Percentiles rank a stretch among this genome's conserved stretches.
These are phyloP conservation scores for Metahyphopichia silvanorum DNA, from an alignment of 805 yeast species.

Conservation along the genomic window DNA sequence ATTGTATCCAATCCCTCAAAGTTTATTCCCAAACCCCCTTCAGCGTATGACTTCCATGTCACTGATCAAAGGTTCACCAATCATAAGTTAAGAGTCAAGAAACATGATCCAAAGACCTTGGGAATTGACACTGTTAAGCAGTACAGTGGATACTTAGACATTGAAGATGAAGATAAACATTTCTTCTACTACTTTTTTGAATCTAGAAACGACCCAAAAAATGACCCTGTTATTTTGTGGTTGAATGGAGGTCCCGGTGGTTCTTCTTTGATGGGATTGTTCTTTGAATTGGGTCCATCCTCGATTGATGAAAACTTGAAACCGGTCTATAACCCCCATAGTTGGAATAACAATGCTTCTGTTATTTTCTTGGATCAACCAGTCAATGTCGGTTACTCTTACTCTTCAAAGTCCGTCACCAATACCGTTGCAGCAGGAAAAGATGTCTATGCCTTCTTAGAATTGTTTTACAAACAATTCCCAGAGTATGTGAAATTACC, in stretches of 20 bases:
- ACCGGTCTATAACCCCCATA: slow-evolving; percentile 23
- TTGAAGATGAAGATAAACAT: slow-evolving; percentile 61
- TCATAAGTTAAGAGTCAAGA: slow-evolving; percentile 57
- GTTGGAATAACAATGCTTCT: slow-evolving; percentile 28
- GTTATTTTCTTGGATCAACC: slow-evolving; percentile 26
- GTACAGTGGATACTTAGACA: slow-evolving; percentile 82
- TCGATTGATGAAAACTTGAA: slow-evolving; percentile 17
- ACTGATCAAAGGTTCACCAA: slow-evolving; percentile 37
- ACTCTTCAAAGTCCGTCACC: slow-evolving; percentile 22
- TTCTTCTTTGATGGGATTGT: slow-evolving; percentile 25
- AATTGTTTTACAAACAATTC: slow-evolving; percentile 35
- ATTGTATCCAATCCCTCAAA: slow-evolving; percentile 50
- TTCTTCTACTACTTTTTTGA: slow-evolving; percentile 32
- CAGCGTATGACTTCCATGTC: slow-evolving; percentile 33
- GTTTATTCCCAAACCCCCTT: slow-evolving; percentile 27
- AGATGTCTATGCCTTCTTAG: slow-evolving; percentile 35
- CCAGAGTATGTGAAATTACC: slow-evolving; percentile 22
- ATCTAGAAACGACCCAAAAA: slow-evolving; percentile 29
- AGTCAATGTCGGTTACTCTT: slow-evolving; percentile 22
- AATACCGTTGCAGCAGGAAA: slow-evolving; percentile 31
- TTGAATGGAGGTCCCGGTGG: slow-evolving; percentile 34
- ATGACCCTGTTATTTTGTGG: slow-evolving; percentile 30
- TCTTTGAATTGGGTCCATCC: slow-evolving; percentile 31
- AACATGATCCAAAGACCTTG: slow-evolving; percentile 54
- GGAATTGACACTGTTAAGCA: slow-evolving; percentile 84